phyloP scores from a whole-genome alignment of 306 rosid genomes.

The Hippophae rhamnoides region DNA sequence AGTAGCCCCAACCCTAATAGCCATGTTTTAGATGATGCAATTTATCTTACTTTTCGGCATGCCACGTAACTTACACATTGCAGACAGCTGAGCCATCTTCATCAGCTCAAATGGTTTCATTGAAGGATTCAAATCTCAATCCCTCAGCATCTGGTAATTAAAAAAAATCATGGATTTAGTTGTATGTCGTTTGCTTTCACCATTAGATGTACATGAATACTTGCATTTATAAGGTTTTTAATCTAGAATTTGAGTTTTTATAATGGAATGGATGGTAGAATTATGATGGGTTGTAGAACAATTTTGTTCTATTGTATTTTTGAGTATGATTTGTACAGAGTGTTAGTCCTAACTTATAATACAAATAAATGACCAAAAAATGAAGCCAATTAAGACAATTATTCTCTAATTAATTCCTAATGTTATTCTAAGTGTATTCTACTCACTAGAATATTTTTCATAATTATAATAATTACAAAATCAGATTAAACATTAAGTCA shows the following conservation, averaged over 20 bases:
- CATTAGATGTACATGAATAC: conserved; percentile 2
- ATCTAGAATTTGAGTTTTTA: not conserved
- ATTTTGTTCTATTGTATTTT: too few species aligned
- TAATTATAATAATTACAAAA: too few species aligned
- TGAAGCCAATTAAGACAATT: too few species aligned
- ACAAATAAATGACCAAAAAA: too few species aligned
- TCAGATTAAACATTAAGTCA: too few species aligned
- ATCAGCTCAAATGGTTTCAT: conserved; percentile 21
- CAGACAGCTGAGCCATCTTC: conserved; percentile 47
- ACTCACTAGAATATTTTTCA: too few species aligned
- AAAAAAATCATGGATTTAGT: conserved; percentile 10
- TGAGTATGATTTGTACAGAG: too few species aligned
- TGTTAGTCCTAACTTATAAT: too few species aligned
- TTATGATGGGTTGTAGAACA: too few species aligned
- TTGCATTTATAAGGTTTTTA: not conserved
- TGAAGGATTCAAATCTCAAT: conserved; percentile 37
- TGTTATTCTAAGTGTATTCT: too few species aligned
- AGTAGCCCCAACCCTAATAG: not conserved
- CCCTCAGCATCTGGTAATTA: conserved; percentile 36
- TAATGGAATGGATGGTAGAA: not conserved
- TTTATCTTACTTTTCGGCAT: conserved; percentile 9
- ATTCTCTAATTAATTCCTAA: too few species aligned
- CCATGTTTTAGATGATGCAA: not conserved
- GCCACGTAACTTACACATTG: conserved; percentile 15
- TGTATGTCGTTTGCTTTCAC: conserved; percentile 16